phyloP scores from a whole-genome alignment of 345 rosid species.

The Acer yangbiense region DNA sequence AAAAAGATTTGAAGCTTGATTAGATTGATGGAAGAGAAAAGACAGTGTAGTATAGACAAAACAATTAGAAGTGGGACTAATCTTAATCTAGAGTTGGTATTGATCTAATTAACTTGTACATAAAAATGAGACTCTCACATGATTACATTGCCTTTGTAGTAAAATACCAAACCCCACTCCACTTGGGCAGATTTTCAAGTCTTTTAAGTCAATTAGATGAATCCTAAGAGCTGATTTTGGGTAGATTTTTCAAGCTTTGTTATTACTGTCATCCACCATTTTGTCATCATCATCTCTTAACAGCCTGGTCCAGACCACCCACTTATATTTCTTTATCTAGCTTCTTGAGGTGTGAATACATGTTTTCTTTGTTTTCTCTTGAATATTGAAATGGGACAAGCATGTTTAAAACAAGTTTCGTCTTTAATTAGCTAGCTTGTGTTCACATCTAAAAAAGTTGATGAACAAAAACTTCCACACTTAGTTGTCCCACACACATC shows the following conservation, averaged over 20 bases:
- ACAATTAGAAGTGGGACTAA: not conserved
- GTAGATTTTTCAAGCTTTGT: slow-evolving; percentile 5
- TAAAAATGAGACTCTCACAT: too few species aligned
- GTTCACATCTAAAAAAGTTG: slow-evolving; percentile 1
- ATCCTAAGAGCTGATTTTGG: slow-evolving; percentile 1
- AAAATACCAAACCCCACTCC: too few species aligned
- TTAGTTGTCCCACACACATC: not conserved
- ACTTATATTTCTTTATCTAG: not conserved
- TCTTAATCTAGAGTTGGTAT: not conserved
- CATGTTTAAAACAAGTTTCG: slow-evolving; percentile 11
- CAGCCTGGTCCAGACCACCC: slow-evolving; percentile 11
- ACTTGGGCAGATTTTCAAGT: not conserved
- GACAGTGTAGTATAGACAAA: not conserved
- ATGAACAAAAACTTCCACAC: not conserved
- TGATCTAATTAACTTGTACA: too few species aligned
- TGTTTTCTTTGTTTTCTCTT: not conserved
- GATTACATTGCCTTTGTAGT: too few species aligned
- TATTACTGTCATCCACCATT: slow-evolving; percentile 12
- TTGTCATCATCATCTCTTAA: slow-evolving; percentile 6
- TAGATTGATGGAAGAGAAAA: not conserved
- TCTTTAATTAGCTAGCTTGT: not conserved
- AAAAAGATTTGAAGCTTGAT: not conserved
- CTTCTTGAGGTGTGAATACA: slow-evolving; percentile 4
- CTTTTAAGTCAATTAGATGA: not conserved
- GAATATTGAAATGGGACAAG: not conserved